These are phyloP conservation scores for Aureobasidium melanogenum DNA, from an alignment of 2,329 filamentous ascomycete genomes.

Conservation along the genomic window DNA sequence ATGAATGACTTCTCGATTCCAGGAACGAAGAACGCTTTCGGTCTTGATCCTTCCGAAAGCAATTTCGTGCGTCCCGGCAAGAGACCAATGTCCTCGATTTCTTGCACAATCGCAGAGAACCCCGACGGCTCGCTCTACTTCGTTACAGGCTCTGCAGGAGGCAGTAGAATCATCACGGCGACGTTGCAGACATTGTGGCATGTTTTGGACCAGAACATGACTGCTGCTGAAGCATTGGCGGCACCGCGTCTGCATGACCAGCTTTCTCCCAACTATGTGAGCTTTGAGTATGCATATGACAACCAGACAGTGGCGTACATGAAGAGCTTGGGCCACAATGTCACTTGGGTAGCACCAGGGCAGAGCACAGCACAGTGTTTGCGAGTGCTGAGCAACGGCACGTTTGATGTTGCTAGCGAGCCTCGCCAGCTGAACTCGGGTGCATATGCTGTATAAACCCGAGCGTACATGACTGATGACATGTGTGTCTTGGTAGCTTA, in stretches of 20 bases:
- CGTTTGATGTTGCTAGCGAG: constrained; percentile 70
- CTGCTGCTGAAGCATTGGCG: constrained; percentile 52
- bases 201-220: constrained; percentile 57
- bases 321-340: constrained; percentile 57
- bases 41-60: constrained; percentile 66
- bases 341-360: constrained; percentile 57
- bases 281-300: constrained; percentile 62
- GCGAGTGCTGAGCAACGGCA: constrained; percentile 50
- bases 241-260: constrained; percentile 73
- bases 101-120: constrained; percentile 66
- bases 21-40: constrained; percentile 67
- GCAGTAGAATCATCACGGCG: constrained; percentile 72
- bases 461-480: not conserved
- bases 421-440: constrained; percentile 64
- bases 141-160: constrained; percentile 67
- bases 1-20: constrained; percentile 79
- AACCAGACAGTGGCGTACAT: constrained; percentile 57
- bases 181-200: constrained; percentile 68
- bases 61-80: constrained; percentile 80
- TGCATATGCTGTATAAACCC: constrained; percentile 45
- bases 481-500: not conserved
- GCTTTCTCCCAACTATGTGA: constrained; percentile 59
- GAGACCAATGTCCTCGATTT: constrained; percentile 73
- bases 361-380: constrained; percentile 65
- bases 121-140: constrained; percentile 58